Evolutionary conservation across 2,329 filamentous ascomycete species (phyloP).

Genomic region (Penicillium sp.): DNA sequence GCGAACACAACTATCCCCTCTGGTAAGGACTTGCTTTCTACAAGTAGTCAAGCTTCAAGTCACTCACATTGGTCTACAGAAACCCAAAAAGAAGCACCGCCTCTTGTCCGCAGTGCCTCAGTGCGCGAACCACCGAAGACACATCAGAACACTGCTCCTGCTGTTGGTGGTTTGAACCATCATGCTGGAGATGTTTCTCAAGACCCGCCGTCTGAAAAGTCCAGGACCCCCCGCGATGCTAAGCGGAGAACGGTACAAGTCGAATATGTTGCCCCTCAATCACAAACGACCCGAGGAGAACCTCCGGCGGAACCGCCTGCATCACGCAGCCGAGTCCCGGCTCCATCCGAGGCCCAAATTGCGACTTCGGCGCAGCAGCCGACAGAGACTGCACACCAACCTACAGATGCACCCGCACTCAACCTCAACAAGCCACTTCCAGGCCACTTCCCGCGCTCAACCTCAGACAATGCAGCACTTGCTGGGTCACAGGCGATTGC

Average conservation of each 20-base stretch:
- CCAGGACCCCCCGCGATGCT: constrained; percentile 70
- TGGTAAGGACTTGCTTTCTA: constrained; percentile 44
- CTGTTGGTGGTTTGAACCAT: constrained; percentile 62
- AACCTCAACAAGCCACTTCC: constrained; percentile 42
- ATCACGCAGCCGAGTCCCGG: constrained; percentile 10
- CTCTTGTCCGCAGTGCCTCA: constrained; percentile 80
- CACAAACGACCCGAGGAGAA: constrained; percentile 75
- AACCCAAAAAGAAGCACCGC: constrained; percentile 54
- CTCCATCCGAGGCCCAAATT: constrained; percentile 6
- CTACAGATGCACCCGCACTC: constrained; percentile 12
- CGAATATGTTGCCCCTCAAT: constrained; percentile 91
- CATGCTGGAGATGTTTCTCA: constrained; percentile 73
- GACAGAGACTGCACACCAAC: constrained; percentile 2
- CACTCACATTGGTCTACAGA: constrained; percentile 40
- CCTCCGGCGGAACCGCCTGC: constrained; percentile 15
- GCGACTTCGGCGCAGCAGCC: constrained; percentile 6
- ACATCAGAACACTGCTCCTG: constrained; percentile 48
- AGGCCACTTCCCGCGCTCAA: constrained; percentile 53
- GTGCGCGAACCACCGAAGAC: constrained; percentile 82
- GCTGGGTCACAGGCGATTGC: constrained; percentile 43
- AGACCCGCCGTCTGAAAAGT: constrained; percentile 61
- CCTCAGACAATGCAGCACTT: constrained; percentile 59
- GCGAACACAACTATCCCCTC: constrained; percentile 70
- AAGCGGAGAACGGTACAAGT: constrained; percentile 95
- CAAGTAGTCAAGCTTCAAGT: not conserved